Base-by-base conservation (phyloP, 225 moss, liverwort and hornwort species). In the Physcomitrium patens region DNA sequence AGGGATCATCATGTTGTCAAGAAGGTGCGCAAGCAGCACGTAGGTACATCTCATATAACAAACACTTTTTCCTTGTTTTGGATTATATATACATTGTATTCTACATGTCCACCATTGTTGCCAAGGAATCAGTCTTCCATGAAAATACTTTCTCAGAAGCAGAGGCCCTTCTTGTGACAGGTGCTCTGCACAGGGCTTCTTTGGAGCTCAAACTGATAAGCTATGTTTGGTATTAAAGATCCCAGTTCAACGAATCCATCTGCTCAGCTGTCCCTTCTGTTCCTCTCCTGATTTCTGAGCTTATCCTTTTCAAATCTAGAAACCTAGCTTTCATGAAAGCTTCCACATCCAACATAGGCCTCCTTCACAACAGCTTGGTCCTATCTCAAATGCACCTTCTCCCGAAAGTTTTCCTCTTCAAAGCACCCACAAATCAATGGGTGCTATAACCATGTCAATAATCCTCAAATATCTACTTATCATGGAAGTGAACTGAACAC, bases 1-100 rank as follows among this genome's bases (percentile, higher is more conserved):
- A 69, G 56, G 45, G 59, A 10, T 70, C 65, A 9, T 60, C 45
- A 46, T 49, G 51, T 10, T 43, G 55, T 20, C 74, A 31, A 42
- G 45, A 16, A 27, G 23, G 61, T 69, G 44, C 24, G 52, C 53
- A 10, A 42, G 12, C 24, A 43, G 47, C 69, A 59, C 47, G 31
- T 14, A 44, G 28, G 60, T 61, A 72, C 45, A 27, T 59, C 20
- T 56, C 57, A 19, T 41, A 55, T 18, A 44, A 58, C 51, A 51
- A 17, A 51, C 3, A 0, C 51, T 12, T 14, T 7, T 12, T 14
- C 17, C 51, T 51, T 12, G 3, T 11, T 17, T 4, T 51, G 14
- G 17, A 51, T 17, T 17, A 2, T 17, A 17, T 4, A 13, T 8
- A 12, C 14, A 13, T 12, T 11, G 51, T 51, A 2, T 6, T 3